Conservation (phyloP, 768 basidiomycete species). For the Lactifluus piperatus region DNA sequence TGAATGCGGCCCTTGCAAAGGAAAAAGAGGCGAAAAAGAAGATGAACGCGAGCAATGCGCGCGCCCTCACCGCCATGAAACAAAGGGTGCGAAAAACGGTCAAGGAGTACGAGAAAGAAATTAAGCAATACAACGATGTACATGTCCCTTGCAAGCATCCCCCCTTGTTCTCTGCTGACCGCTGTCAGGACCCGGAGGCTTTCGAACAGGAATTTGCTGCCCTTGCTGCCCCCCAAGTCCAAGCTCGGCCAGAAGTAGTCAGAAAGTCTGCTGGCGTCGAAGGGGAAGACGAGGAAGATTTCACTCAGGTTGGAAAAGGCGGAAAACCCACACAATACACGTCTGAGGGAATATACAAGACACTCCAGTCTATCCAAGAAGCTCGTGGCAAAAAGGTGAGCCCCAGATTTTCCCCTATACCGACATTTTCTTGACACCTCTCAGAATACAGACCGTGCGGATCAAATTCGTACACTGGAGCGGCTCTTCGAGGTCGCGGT, state of each 20-base stretch:
- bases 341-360: conserved; percentile 84
- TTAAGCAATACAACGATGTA: conserved; percentile 75
- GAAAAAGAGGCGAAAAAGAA: conserved; percentile 95
- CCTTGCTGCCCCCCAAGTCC: conserved; percentile 38
- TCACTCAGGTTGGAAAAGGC: conserved; percentile 86
- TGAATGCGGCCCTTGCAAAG: conserved; percentile 65
- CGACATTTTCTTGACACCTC: neutral
- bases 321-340: conserved; percentile 79
- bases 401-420: neutral
- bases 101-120: conserved; percentile 81
- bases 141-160: conserved; percentile 20
- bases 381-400: conserved; percentile 92
- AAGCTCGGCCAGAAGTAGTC: conserved; percentile 31
- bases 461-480: conserved; percentile 89
- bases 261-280: conserved; percentile 29
- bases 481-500: conserved; percentile 77
- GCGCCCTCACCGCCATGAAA: conserved; percentile 94
- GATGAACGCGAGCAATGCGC: conserved; percentile 90
- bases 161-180: neutral
- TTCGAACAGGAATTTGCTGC: conserved; percentile 72
- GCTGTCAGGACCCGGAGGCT: conserved; percentile 70
- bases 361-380: conserved; percentile 83
- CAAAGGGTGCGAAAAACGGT: conserved; percentile 89
- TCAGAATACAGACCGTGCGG: conserved; percentile 92
- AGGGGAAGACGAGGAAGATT: conserved; percentile 42